Percentiles rank a stretch among this genome's conserved stretches.
These are phyloP conservation scores for Apiotrichum brassicae DNA, from an alignment of 1,284 basidiomycete genomes.

Conservation along the genomic window DNA sequence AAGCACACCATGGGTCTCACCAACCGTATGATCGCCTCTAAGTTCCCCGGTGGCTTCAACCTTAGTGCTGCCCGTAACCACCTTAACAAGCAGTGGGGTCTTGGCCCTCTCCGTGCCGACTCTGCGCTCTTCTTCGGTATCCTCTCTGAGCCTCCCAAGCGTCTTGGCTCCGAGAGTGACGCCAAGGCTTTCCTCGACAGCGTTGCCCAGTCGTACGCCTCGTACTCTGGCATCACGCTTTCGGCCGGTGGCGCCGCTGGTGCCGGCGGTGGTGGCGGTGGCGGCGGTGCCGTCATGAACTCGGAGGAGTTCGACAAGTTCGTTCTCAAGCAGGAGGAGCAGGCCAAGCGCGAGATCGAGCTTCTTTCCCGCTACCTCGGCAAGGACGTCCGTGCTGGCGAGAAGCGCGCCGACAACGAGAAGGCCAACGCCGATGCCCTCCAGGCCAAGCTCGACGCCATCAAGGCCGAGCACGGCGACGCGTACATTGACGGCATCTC, in stretches of 20 bases:
- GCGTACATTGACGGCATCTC: conserved; percentile 89
- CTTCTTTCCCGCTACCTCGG: conserved; percentile 93
- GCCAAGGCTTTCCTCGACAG: conserved; percentile 90
- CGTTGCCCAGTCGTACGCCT: conserved; percentile 76
- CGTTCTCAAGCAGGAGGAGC: conserved; percentile 85
- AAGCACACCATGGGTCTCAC: conserved; percentile 92
- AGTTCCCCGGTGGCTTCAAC: conserved; percentile 99
- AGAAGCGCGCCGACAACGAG: conserved; percentile 79
- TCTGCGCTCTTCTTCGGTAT: conserved; percentile 85
- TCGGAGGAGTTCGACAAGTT: conserved; percentile 97
- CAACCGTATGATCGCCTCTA: conserved; percentile 84
- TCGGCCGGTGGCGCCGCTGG: conserved; percentile 58
- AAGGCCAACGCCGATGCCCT: conserved; percentile 58
- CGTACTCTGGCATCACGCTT: conserved; percentile 80
- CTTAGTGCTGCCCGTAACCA: conserved; percentile 84
- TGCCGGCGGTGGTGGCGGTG: conserved; percentile 56
- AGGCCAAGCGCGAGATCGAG: conserved; percentile 88
- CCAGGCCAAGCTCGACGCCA: conserved; percentile 73
- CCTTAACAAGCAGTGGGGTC: conserved; percentile 85
- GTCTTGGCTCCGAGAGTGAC: conserved; percentile 82
- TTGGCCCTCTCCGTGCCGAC: conserved; percentile 82
- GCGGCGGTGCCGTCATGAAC: conserved; percentile 81
- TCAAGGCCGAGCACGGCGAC: conserved; percentile 77
- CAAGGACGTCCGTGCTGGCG: conserved; percentile 84
- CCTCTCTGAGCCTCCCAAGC: conserved; percentile 89